These are phyloP conservation scores for Spergularia bocconei DNA, from an alignment of 148 eudicot genomes.

Conservation along the genomic window DNA sequence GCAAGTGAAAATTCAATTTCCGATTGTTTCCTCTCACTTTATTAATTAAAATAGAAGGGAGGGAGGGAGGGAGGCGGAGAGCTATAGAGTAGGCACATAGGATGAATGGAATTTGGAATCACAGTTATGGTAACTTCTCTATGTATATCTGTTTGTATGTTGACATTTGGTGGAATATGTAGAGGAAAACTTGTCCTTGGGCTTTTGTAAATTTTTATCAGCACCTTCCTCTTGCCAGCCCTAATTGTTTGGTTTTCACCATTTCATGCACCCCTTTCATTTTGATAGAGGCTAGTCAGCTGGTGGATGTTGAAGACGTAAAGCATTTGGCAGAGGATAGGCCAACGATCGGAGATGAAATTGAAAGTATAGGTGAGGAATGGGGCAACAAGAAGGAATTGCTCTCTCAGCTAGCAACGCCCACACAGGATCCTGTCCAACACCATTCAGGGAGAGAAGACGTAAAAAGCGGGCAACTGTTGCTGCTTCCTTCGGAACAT, in stretches of 20 bases:
- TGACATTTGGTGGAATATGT: not conserved
- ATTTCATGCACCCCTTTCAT: not conserved
- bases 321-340: conserved; percentile 58
- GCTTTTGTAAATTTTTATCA: not conserved
- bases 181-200: not conserved
- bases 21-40: not conserved
- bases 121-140: too few species aligned
- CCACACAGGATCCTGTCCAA: conserved; percentile 14
- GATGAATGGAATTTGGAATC: too few species aligned
- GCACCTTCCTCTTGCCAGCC: not conserved
- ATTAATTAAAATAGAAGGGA: too few species aligned
- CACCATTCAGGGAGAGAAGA: conserved; percentile 6
- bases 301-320: conserved; percentile 53
- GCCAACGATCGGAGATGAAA: conserved; percentile 48
- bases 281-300: conserved; percentile 50
- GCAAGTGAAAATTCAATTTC: conserved; percentile 1
- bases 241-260: not conserved
- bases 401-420: conserved; percentile 46
- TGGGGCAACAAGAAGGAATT: conserved; percentile 59
- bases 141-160: too few species aligned
- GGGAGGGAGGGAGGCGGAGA: too few species aligned
- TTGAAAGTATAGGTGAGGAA: conserved; percentile 48
- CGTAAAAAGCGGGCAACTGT: conserved; percentile 5
- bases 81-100: too few species aligned
- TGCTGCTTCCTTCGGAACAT: conserved; percentile 13